Percentiles rank a stretch among this genome's conserved stretches.
Conservation (phyloP, 352 stramenopile species). For the Globisporangium emineosum region DNA sequence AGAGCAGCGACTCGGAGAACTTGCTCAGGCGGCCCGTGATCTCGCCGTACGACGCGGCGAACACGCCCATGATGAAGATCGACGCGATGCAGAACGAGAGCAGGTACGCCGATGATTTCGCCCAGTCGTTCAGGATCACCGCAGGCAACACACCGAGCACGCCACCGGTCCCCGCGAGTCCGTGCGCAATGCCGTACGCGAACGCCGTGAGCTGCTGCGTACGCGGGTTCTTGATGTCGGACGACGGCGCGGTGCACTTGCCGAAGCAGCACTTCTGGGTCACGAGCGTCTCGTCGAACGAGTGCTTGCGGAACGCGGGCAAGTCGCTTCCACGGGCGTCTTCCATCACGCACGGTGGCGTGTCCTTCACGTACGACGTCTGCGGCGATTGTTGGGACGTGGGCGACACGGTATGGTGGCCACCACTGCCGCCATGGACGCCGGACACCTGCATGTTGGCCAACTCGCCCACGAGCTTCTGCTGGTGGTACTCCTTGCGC, state of each 20-base stretch:
- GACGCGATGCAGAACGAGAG: constrained; percentile 77
- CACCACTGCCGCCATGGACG: neutral
- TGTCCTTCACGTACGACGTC: neutral
- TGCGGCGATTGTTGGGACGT: constrained; percentile 8
- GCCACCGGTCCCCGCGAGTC: constrained; percentile 39
- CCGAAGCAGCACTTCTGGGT: constrained; percentile 40
- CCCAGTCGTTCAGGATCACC: constrained; percentile 64
- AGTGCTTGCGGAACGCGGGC: constrained; percentile 19
- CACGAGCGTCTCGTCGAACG: constrained; percentile 33
- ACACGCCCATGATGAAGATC: constrained; percentile 86
- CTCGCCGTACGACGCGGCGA: constrained; percentile 74
- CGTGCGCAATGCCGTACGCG: constrained; percentile 24
- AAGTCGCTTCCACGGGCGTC: neutral
- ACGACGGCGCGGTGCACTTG: constrained; percentile 32
- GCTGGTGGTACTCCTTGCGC: constrained; percentile 31
- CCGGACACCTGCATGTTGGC: neutral
- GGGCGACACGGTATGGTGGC: neutral
- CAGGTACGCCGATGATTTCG: constrained; percentile 70
- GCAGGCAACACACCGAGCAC: constrained; percentile 77
- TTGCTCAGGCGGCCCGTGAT: constrained; percentile 39
- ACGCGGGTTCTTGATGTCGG: constrained; percentile 42
- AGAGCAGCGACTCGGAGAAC: constrained; percentile 35
- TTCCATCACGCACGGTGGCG: neutral
- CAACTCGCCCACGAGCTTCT: constrained; percentile 13
- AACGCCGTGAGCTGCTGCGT: constrained; percentile 59